A percentile compares a stretch with the other conserved stretches of the same genome.
Conservation (phyloP, 495 filamentous ascomycete species). For the Neurospora sp. region DNA sequence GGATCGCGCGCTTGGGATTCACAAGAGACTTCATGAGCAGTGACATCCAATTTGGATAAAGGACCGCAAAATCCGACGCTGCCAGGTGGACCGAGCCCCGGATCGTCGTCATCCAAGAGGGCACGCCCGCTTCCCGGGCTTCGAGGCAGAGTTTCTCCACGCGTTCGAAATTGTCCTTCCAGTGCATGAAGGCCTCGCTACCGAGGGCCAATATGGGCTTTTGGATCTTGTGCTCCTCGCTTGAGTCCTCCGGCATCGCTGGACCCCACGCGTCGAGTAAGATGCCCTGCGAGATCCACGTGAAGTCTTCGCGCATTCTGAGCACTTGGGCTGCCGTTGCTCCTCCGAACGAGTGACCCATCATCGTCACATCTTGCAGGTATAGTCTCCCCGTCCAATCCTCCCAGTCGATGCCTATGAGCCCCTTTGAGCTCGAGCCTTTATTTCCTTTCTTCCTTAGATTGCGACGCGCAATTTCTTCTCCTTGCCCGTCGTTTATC, state of each 20-base stretch:
- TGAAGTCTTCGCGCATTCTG: slow-evolving; percentile 35
- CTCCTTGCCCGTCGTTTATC: slow-evolving; percentile 39
- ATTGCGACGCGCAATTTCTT: slow-evolving; percentile 33
- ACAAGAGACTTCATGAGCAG: slow-evolving; percentile 47
- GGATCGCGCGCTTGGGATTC: slow-evolving; percentile 43
- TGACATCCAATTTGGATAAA: slow-evolving; percentile 46
- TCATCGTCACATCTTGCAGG: slow-evolving; percentile 47
- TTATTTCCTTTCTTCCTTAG: slow-evolving; percentile 38
- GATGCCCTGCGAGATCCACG: slow-evolving; percentile 46
- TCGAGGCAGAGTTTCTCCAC: slow-evolving; percentile 41
- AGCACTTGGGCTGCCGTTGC: slow-evolving; percentile 52
- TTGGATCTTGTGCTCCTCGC: slow-evolving; percentile 32
- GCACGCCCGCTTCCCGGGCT: slow-evolving; percentile 34
- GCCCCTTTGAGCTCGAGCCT: slow-evolving; percentile 38
- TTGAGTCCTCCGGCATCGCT: slow-evolving; percentile 22
- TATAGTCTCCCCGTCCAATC: slow-evolving; percentile 30
- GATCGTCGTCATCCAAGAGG: slow-evolving; percentile 49
- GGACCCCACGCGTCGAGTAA: slow-evolving; percentile 50
- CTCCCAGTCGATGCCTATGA: slow-evolving; percentile 27
- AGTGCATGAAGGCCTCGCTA: slow-evolving; percentile 53
- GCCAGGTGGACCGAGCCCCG: slow-evolving; percentile 47
- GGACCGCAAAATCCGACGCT: slow-evolving; percentile 48
- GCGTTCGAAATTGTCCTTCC: slow-evolving; percentile 45
- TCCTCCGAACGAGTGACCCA: slow-evolving; percentile 59
- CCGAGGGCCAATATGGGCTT: slow-evolving; percentile 47